Conservation (phyloP, 768 basidiomycete genomes). For the Mycena venus region DNA sequence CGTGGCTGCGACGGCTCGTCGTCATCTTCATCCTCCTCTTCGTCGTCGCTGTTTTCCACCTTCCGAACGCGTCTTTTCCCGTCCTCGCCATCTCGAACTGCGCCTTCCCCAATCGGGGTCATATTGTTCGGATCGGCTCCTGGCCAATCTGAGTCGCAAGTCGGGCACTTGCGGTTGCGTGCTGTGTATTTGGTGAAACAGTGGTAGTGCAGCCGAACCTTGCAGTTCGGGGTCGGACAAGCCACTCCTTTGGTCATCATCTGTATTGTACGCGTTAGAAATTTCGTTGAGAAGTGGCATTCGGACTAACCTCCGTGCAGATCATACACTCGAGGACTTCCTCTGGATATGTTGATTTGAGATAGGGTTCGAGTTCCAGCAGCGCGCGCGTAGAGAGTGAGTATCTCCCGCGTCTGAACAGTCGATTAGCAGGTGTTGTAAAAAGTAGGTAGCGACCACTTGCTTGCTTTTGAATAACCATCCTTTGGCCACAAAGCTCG, state of each 20-base stretch:
- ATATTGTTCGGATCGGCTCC: conserved; percentile 58
- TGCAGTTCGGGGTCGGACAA: conserved; percentile 74
- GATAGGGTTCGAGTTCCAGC: conserved; percentile 80
- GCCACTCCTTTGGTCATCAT: conserved; percentile 77
- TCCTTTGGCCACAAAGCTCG: conserved; percentile 87
- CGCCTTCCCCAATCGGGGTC: conserved; percentile 75
- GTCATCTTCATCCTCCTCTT: conserved; percentile 42
- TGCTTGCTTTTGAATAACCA: conserved; percentile 85
- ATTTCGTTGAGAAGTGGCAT: neutral
- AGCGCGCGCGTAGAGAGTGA: conserved; percentile 82
- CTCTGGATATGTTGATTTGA: conserved; percentile 79
- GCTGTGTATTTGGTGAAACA: conserved; percentile 70
- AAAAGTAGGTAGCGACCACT: conserved; percentile 41
- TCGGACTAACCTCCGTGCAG: conserved; percentile 72
- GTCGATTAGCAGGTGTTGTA: neutral
- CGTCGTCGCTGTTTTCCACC: conserved; percentile 59
- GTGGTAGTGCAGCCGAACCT: conserved; percentile 71
- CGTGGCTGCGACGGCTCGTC: conserved; percentile 47
- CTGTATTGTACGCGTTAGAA: conserved; percentile 48
- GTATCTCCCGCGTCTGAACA: conserved; percentile 74
- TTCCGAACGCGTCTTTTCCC: conserved; percentile 49
- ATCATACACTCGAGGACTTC: conserved; percentile 80
- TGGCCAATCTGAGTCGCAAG: conserved; percentile 74
- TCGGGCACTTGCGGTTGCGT: conserved; percentile 63
- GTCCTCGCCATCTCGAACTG: conserved; percentile 73